Percentiles rank a stretch among this genome's conserved stretches.
Conservation (phyloP, 371 early-diverging fungal genomes). For the Rhizopus arrhizus region DNA sequence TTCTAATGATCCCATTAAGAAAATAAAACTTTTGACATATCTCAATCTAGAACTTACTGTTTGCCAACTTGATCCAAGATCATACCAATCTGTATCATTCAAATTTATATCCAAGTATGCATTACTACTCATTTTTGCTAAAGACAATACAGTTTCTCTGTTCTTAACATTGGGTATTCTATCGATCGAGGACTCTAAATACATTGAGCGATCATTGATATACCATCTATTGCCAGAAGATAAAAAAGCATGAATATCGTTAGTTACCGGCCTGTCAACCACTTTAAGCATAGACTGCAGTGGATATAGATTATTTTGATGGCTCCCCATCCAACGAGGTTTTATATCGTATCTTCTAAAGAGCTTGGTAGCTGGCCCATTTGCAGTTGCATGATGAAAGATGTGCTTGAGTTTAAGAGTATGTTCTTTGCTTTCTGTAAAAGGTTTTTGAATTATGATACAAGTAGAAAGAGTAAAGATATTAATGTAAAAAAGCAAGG, state of each 20-base stretch:
- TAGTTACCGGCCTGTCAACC: slow-evolving; percentile 6
- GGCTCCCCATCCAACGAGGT: too few relatives aligned
- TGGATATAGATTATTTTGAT: background rate
- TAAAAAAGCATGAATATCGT: slow-evolving; percentile 9
- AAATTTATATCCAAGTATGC: slow-evolving; percentile 63
- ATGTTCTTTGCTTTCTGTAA: too few relatives aligned
- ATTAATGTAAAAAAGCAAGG: too few relatives aligned
- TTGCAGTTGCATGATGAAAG: too few relatives aligned
- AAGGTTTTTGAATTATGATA: too few relatives aligned
- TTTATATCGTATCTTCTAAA: too few relatives aligned
- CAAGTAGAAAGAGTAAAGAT: too few relatives aligned
- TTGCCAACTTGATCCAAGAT: slow-evolving; percentile 71
- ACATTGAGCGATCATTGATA: background rate
- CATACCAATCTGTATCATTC: slow-evolving; percentile 68
- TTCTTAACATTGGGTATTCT: slow-evolving; percentile 72
- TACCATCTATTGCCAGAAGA: background rate
- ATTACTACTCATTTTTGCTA: slow-evolving; percentile 80
- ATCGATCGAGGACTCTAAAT: slow-evolving; percentile 26
- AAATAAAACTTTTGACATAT: too few relatives aligned
- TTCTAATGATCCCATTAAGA: slow-evolving; percentile 43
- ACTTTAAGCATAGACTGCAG: slow-evolving; percentile 3
- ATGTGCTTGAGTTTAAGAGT: too few relatives aligned
- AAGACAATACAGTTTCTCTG: slow-evolving; percentile 64
- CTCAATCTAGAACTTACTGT: slow-evolving; percentile 40
- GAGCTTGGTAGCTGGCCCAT: too few relatives aligned